Base-by-base conservation (phyloP, 2,329 filamentous ascomycete species). In the Nemania abortiva region DNA sequence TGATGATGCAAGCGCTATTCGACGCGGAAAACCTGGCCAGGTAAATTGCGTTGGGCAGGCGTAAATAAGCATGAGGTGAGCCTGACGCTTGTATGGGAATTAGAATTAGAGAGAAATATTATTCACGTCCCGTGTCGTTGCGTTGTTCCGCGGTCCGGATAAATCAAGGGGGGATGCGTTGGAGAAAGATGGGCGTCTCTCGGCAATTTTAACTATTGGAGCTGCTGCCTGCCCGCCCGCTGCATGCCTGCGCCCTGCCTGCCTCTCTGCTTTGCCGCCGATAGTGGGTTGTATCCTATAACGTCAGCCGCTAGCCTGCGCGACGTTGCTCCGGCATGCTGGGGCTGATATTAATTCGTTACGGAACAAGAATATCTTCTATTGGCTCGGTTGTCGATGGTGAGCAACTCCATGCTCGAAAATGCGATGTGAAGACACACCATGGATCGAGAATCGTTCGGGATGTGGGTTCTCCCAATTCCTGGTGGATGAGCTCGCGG, bases 1-100 rank as follows among this genome's bases (percentile, higher is more conserved):
- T 18, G 42, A 20, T 20, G 18, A 20, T 47, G 49, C 49, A 52
- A 47, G 47, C 47, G 20, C 22, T 3, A 52, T 27, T 27, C 13
- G 11, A 20, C 49, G 47, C 5, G n/a, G 18, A 9, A 47, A 47
- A 47, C 42, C 42, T 20, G 42, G 42, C 42, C 6, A 22, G 18
- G 39, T 47, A 47, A 47, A 20, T 47, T 47, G 18, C 42, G 42
- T 47, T 20, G 18, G 42, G 15, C 42, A 20, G 42, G 9, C 6
- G n/a, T 42, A 47, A n/a, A 47, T 47, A 47, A 18, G 42, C n/a
- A 67, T 64, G 61, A 68, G 61, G 60, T 60, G 61, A 60, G 24
- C n/a, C 24, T 22, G 39, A 55, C 55, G 50, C 24, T 37, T n/a
- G 10, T 29, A 22, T 29, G 11, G 7, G 42, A 20, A 47, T 20